Conservation (phyloP, 2,329 filamentous ascomycete genomes). For the Colletotrichum brevisporum region DNA sequence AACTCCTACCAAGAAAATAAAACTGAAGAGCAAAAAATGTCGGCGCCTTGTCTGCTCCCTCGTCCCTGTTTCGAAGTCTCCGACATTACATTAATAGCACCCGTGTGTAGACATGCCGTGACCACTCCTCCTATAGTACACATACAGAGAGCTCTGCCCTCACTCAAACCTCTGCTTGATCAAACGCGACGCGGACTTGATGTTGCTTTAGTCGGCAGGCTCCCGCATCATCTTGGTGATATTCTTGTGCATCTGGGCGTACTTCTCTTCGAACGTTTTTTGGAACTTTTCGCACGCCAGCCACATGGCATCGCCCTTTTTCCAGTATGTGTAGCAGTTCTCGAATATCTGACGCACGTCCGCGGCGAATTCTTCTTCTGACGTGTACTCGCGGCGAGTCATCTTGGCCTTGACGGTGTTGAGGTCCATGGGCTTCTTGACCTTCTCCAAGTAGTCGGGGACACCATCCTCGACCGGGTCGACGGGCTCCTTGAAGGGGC, state of each 20-base stretch:
- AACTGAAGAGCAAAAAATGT: background rate
- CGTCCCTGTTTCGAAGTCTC: background rate
- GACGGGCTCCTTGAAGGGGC: slow-evolving; percentile 73
- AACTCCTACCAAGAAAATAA: background rate
- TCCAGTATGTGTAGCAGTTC: slow-evolving; percentile 77
- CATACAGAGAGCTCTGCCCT: slow-evolving; percentile 11
- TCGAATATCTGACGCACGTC: slow-evolving; percentile 75
- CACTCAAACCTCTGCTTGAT: background rate
- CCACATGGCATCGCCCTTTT: slow-evolving; percentile 68
- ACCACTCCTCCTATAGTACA: slow-evolving; percentile 7
- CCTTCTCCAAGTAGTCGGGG: slow-evolving; percentile 73
- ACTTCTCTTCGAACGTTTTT: slow-evolving; percentile 72
- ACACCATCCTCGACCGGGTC: slow-evolving; percentile 70
- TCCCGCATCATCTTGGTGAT: slow-evolving; percentile 66
- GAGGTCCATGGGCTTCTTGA: slow-evolving; percentile 75
- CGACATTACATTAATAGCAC: slow-evolving; percentile 9
- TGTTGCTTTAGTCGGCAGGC: slow-evolving; percentile 49
- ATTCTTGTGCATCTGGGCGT: slow-evolving; percentile 71
- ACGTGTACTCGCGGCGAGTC: slow-evolving; percentile 65
- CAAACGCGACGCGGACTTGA: background rate
- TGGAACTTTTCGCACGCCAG: slow-evolving; percentile 69
- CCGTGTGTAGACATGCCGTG: slow-evolving; percentile 1
- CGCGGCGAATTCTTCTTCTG: slow-evolving; percentile 66
- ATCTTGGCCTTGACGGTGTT: slow-evolving; percentile 73
- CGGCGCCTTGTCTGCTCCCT: background rate